Percentiles rank a stretch among this genome's conserved stretches.
phyloP scores from a whole-genome alignment of 108 stramenopile genomes.

The Aurantiochytrium sp. region DNA sequence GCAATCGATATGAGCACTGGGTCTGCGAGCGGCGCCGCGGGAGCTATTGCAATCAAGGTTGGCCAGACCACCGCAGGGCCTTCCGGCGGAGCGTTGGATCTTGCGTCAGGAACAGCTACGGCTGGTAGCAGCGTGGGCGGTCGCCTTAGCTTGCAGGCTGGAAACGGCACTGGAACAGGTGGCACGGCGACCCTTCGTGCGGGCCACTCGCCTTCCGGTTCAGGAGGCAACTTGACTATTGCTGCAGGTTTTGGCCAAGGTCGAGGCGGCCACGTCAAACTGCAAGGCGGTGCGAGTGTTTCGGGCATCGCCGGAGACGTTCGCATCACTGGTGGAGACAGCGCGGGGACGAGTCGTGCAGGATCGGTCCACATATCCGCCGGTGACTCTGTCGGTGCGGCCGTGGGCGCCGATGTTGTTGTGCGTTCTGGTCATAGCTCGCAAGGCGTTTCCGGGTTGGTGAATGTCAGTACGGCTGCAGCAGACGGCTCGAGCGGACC shows the following conservation, averaged over 20 bases:
- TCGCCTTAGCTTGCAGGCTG: not conserved
- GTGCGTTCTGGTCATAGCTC: not conserved
- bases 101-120: not conserved
- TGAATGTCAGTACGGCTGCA: not conserved
- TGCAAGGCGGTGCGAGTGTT: not conserved
- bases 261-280: not conserved
- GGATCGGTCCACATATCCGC: not conserved
- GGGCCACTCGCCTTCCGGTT: not conserved
- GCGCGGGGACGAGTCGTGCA: not conserved
- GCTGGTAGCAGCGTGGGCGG: not conserved
- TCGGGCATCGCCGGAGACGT: not conserved
- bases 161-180: not conserved
- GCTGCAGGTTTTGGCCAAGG: not conserved
- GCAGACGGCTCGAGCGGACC: not conserved
- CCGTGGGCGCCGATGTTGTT: not conserved
- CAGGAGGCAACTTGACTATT: not conserved
- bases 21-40: not conserved
- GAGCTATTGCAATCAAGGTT: not conserved
- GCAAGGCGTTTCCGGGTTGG: not conserved
- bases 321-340: not conserved
- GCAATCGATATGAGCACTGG: not conserved
- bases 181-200: not conserved
- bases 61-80: not conserved
- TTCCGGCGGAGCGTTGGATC: not conserved
- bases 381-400: not conserved